Conservation (phyloP, 495 filamentous ascomycete genomes). For the Cercophora scortea region DNA sequence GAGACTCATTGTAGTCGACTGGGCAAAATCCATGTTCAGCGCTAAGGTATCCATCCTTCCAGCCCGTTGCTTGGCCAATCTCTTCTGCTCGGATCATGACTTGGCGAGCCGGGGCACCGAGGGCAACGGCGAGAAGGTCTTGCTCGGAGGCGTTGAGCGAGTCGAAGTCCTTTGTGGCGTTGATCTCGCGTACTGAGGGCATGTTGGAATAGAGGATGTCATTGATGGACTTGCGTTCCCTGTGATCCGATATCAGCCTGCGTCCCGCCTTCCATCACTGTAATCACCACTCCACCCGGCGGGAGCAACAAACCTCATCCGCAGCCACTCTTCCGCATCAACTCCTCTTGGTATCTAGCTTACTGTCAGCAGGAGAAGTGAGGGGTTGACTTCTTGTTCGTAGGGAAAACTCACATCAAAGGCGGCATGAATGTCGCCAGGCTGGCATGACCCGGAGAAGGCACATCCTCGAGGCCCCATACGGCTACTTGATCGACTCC, state of each 20-base stretch:
- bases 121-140: conserved; percentile 40
- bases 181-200: conserved; percentile 22
- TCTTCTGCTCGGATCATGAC: conserved; percentile 46
- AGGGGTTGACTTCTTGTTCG: background rate
- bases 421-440: conserved; percentile 28
- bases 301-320: conserved; percentile 15
- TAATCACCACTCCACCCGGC: background rate
- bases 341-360: conserved; percentile 26
- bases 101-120: conserved; percentile 44
- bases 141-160: conserved; percentile 34
- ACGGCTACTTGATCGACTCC: conserved; percentile 17
- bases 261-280: background rate
- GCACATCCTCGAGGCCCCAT: conserved; percentile 27
- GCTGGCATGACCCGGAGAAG: conserved; percentile 26
- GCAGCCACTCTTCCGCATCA: conserved; percentile 26
- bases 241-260: background rate
- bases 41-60: conserved; percentile 47
- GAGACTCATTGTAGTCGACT: conserved; percentile 39
- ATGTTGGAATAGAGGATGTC: conserved; percentile 28
- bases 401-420: conserved; percentile 23
- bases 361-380: conserved; percentile 1
- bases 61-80: conserved; percentile 41
- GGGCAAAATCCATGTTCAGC: conserved; percentile 44
- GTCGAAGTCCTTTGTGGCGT: conserved; percentile 31
- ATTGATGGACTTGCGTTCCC: conserved; percentile 33